Percentiles rank a stretch among this genome's conserved stretches.
phyloP scores from a whole-genome alignment of 805 yeast genomes.

The Nakazawaea anatomiae region DNA sequence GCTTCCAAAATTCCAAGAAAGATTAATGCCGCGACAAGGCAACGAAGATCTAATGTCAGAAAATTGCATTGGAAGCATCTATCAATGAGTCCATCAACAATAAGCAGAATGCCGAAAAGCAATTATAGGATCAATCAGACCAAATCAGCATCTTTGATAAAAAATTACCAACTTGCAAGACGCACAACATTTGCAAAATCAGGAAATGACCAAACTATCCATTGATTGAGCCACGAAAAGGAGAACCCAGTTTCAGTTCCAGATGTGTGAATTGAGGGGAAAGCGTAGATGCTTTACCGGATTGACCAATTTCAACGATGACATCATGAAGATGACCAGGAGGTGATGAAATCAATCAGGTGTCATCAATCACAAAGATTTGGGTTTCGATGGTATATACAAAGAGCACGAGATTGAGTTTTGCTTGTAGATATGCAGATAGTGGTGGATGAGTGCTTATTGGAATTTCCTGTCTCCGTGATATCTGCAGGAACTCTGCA shows the following conservation, averaged over 20 bases:
- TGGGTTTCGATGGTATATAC: not conserved
- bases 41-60: not conserved
- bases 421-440: not conserved
- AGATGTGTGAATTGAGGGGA: slow-evolving; percentile 4
- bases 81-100: not conserved
- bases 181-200: not conserved
- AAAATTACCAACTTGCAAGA: not conserved
- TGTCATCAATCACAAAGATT: too few species aligned
- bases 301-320: not conserved
- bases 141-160: not conserved
- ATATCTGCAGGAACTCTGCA: not conserved
- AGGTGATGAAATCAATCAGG: too few species aligned
- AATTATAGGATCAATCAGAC: not conserved
- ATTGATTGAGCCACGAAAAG: slow-evolving; percentile 2
- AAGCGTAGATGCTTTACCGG: slow-evolving; percentile 6
- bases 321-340: not conserved
- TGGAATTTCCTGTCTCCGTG: not conserved
- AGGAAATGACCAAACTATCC: not conserved
- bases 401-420: not conserved
- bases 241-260: slow-evolving; percentile 3
- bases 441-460: slow-evolving; percentile 1
- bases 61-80: not conserved
- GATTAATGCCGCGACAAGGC: not conserved
- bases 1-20: not conserved
- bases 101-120: not conserved